Percentiles rank a stretch among this genome's conserved stretches.
phyloP scores from a whole-genome alignment of 495 filamentous ascomycete genomes.

The Astrocystis sublimbata region DNA sequence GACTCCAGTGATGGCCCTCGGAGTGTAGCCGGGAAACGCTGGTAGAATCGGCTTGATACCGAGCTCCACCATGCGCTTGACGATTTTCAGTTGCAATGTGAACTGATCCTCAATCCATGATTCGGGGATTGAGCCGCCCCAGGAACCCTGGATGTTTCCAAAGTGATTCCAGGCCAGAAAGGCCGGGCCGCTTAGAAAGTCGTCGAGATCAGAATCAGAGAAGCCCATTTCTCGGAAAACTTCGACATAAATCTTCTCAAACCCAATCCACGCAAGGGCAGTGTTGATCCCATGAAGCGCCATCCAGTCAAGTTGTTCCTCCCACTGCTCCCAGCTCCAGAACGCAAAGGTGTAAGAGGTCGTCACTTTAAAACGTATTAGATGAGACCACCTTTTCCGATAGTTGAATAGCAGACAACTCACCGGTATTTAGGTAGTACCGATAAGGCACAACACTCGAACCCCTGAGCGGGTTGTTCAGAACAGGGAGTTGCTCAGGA shows the following conservation, averaged over 20 bases:
- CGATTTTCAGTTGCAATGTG: conserved; percentile 50
- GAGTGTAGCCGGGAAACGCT: conserved; percentile 53
- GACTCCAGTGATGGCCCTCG: conserved; percentile 40
- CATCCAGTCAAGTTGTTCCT: conserved; percentile 56
- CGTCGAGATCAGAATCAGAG: conserved; percentile 44
- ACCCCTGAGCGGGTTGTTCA: conserved; percentile 30
- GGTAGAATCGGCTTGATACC: conserved; percentile 57
- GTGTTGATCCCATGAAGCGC: conserved; percentile 55
- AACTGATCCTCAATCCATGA: conserved; percentile 52
- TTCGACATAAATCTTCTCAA: conserved; percentile 53
- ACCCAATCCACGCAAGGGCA: conserved; percentile 55
- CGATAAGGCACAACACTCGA: conserved; percentile 52
- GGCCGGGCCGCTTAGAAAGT: conserved; percentile 52
- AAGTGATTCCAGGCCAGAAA: conserved; percentile 61
- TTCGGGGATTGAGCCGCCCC: conserved; percentile 45
- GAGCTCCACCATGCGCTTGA: conserved; percentile 52
- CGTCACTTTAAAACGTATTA: conserved; percentile 39
- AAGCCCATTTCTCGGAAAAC: conserved; percentile 52
- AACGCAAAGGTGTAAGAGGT: conserved; percentile 57
- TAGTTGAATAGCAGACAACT: neutral
- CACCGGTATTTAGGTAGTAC: conserved; percentile 55
- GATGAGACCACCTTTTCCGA: conserved; percentile 10
- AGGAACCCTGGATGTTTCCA: conserved; percentile 57
- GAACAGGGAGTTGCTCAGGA: conserved; percentile 31
- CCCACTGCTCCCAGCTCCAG: conserved; percentile 59